Base-by-base conservation (phyloP, 2,329 filamentous ascomycete genomes). In the Thyridium curvatum region DNA sequence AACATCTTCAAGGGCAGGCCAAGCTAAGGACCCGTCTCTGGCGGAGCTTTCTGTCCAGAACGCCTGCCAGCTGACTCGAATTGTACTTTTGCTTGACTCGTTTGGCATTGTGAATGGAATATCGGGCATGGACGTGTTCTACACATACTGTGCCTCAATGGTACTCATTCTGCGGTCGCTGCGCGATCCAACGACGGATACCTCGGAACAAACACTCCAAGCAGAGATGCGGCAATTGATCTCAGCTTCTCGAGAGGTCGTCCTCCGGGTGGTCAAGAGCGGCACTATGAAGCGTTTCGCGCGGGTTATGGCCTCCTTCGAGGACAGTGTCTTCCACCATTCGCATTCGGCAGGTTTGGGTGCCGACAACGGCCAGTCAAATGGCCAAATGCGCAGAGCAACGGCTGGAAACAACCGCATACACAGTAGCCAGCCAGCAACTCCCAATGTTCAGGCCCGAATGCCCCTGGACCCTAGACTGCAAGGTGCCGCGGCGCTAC, bases 121-220 rank as follows among this genome's bases (percentile, higher is more conserved):
- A 8, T 58, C 58, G 1, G 57, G 57, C 2, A 46, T 61, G 0
- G 60, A 63, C 21, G 48, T 60, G 3, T 62, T 60, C 29, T 62
- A 62, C 37, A 50, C 54, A 28, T 61, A 60, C 41, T 60, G 53
- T 32, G 53, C 56, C 2, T 52, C 51, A 2, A 61, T 62, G 54
- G 47, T 56, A 0, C 46, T 58, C 30, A 48, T 46, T 28, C 43
- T 53, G n/a, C 51, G 52, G 34, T 44, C 42, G 32, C 39, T 50
- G 15, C 42, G 42, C 35, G 33, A 43, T 14, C 31, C 34, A 21
- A 14, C 7, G 12, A 17, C 26, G 13, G 30, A 15, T 10, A 32
- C 7, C 35, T 13, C 8, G 7, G 35, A 4, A n/a, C 15, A 29
- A 10, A 26, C 21, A 6, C 10, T 26, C 6, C 21, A 26, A 26